Percentiles rank a stretch among this genome's conserved stretches.
Conservation (phyloP, 345 rosid species). For the Excoecaria agallocha region DNA sequence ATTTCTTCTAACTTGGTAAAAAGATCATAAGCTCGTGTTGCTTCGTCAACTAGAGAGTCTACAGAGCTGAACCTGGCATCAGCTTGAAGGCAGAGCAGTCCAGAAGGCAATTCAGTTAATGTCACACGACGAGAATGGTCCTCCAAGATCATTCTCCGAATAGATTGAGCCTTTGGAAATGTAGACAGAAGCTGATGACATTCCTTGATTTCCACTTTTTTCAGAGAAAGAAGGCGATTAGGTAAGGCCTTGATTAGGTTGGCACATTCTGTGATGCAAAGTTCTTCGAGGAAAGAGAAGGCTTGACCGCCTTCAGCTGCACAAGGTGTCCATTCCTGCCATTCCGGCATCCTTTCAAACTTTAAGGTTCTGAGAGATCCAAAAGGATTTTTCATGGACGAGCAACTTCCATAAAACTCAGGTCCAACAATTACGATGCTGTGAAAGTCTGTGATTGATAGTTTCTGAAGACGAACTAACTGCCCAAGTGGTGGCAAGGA, state of each 20-base stretch:
- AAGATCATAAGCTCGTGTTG: not conserved
- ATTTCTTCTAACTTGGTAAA: conserved; percentile 3
- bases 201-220: not conserved
- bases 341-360: conserved; percentile 15
- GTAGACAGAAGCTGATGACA: conserved; percentile 11
- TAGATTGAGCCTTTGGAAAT: conserved; percentile 12
- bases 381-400: conserved; percentile 7
- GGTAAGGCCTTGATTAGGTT: conserved; percentile 14
- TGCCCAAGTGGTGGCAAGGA: conserved; percentile 18
- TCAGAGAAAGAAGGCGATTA: conserved; percentile 18
- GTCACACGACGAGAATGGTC: conserved; percentile 2
- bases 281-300: conserved; percentile 17
- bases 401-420: conserved; percentile 16
- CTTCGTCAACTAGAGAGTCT: conserved; percentile 11
- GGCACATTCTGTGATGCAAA: conserved; percentile 11
- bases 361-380: conserved; percentile 12
- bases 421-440: conserved; percentile 9
- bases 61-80: not conserved
- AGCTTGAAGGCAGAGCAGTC: not conserved
- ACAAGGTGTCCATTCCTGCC: not conserved
- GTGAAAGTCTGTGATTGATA: conserved; percentile 2
- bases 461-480: not conserved
- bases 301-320: conserved; percentile 9
- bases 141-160: not conserved
- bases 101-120: conserved; percentile 11